Conservation (phyloP, 2,329 filamentous ascomycete genomes). For the Neonectria faginata region DNA sequence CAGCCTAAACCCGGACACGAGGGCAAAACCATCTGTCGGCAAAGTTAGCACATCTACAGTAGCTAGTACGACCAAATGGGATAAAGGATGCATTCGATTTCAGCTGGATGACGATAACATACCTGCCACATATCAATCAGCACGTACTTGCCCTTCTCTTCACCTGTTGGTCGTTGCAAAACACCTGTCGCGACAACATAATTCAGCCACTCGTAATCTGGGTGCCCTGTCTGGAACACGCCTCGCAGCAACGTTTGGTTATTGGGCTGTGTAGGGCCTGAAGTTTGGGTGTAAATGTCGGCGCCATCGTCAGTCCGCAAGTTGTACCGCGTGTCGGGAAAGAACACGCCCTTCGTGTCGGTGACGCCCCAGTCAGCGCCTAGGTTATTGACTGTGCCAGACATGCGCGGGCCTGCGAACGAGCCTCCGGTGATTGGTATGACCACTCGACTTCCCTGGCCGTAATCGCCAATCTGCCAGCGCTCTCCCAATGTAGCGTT, state of each 20-base stretch:
- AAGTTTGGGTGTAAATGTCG: conserved; percentile 53
- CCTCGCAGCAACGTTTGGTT: conserved; percentile 43
- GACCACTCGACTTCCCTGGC: conserved; percentile 38
- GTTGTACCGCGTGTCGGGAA: conserved; percentile 54
- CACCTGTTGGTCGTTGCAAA: conserved; percentile 25
- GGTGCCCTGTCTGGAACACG: conserved; percentile 51
- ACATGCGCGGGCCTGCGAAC: conserved; percentile 51
- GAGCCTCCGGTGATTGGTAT: conserved; percentile 52
- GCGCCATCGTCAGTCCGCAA: conserved; percentile 53
- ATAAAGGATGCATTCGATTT: not conserved
- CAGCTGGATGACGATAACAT: conserved; percentile 5
- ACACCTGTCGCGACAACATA: conserved; percentile 46
- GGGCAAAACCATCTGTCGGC: conserved; percentile 31
- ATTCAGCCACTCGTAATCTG: conserved; percentile 54
- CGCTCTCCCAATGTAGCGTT: conserved; percentile 37
- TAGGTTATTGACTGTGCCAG: conserved; percentile 46
- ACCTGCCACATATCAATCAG: conserved; percentile 45
- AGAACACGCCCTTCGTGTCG: conserved; percentile 51
- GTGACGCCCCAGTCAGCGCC: conserved; percentile 55
- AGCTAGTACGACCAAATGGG: not conserved
- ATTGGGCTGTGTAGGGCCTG: conserved; percentile 52
- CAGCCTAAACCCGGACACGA: conserved; percentile 17
- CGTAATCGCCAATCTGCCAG: conserved; percentile 41
- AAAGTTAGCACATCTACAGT: not conserved
- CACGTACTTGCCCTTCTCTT: conserved; percentile 38